phyloP scores from a whole-genome alignment of 208 protist species.

The Trichomonas gallinae region DNA sequence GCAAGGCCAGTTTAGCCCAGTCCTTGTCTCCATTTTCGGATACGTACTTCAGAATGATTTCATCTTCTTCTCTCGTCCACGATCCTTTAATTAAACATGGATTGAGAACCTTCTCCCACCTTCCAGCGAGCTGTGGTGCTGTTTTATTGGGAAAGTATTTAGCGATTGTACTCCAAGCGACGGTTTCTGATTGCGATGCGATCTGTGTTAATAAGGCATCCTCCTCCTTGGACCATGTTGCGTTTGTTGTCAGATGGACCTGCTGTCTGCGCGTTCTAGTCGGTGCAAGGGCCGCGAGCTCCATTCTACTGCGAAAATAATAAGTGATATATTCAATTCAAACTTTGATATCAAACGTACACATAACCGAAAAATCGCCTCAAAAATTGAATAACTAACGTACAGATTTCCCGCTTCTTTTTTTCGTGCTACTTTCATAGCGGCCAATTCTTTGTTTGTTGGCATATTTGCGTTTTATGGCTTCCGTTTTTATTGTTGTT shows the following conservation, averaged over 20 bases:
- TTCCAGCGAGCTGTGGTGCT: background rate
- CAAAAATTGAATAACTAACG: background rate
- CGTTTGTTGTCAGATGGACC: background rate
- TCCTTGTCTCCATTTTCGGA: constrained; percentile 29
- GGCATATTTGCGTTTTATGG: too few relatives aligned
- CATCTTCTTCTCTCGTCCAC: constrained; percentile 16
- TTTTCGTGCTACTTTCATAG: too few relatives aligned
- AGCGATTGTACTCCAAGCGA: background rate
- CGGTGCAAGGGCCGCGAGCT: background rate
- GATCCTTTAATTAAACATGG: background rate
- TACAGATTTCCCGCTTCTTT: background rate
- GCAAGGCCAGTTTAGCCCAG: constrained; percentile 28
- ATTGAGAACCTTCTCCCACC: background rate
- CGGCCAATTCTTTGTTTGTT: too few relatives aligned
- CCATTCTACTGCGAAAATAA: background rate
- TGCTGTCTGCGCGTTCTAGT: background rate
- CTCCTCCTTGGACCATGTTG: background rate
- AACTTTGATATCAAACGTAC: background rate
- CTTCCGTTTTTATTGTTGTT: too few relatives aligned
- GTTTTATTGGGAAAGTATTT: constrained; percentile 6
- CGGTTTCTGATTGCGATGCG: background rate
- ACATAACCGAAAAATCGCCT: background rate
- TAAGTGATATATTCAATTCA: background rate
- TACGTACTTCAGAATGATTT: constrained; percentile 24
- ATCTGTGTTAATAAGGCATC: background rate